Evolutionary conservation across 768 basidiomycete genomes (phyloP).

Genomic region (Botryobasidium botryosum): DNA sequence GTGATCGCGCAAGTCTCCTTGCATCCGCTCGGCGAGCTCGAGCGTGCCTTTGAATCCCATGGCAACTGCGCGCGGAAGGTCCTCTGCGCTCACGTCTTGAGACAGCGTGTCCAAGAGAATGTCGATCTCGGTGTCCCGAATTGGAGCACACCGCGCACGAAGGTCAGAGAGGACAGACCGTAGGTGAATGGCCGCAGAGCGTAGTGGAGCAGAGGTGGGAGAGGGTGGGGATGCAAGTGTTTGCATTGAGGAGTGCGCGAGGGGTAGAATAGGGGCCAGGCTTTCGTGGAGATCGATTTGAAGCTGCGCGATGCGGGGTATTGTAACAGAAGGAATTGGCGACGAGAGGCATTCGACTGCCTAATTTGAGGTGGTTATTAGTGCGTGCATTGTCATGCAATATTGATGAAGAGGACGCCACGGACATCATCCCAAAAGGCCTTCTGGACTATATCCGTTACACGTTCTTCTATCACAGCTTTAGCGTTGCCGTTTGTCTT

Average conservation of each 20-base stretch:
- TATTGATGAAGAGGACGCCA: neutral
- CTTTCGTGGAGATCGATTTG: neutral
- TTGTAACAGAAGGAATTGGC: neutral
- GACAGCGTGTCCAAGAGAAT: neutral
- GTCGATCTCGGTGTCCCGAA: neutral
- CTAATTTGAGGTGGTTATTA: neutral
- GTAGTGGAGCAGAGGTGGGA: slow-evolving; percentile 4
- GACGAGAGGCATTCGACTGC: slow-evolving; percentile 4
- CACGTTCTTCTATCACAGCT: slow-evolving; percentile 3
- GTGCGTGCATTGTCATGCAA: neutral
- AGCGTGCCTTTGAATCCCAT: neutral
- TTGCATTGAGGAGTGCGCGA: neutral
- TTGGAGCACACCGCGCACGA: slow-evolving; percentile 1
- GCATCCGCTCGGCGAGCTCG: slow-evolving; percentile 1
- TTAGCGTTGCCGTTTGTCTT: neutral
- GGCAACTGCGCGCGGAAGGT: neutral
- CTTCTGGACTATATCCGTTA: neutral
- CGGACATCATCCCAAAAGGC: slow-evolving; percentile 10
- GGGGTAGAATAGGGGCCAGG: slow-evolving; percentile 3
- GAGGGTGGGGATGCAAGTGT: slow-evolving; percentile 2
- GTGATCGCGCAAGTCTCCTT: no score
- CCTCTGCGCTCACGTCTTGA: neutral
- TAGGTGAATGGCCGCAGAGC: neutral
- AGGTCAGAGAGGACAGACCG: neutral
- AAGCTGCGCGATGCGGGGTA: slow-evolving; percentile 1